Base-by-base conservation (phyloP, 2,329 filamentous ascomycete species). In the Penicillium oxalicum region DNA sequence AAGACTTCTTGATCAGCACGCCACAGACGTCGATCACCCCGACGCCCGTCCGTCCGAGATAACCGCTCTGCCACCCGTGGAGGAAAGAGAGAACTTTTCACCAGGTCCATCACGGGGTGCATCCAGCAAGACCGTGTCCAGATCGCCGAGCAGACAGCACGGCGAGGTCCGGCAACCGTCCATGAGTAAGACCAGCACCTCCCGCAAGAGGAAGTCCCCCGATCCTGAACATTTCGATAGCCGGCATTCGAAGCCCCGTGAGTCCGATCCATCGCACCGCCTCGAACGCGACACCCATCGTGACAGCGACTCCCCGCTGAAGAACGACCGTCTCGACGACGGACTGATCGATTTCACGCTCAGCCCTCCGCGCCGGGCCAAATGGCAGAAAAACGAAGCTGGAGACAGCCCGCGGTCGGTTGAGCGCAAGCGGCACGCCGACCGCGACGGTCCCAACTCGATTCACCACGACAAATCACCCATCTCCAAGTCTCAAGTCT, bases 1-100 rank as follows among this genome's bases (percentile, higher is more conserved):
- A 54, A 60, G 73, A 50, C 60, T 75, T 25, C 61, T 75, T 5
- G 62, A 68, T 47, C 60, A 61, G 8, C 70, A 69, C 40, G 51
- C 49, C 37, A 44, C 59, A 27, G 48, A 53, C 34, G 40, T 48
- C 11, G 43, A 46, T 35, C 49, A 53, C 4, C 49, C 57, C 8
- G 50, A 49, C 13, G 33, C 51, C 32, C 39, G 49, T 6, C 28
- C 37, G 8, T 27, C 24, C n/a, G 45, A 45, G 29, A 5, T 45
- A n/a, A 55, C 57, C 9, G 55, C 55, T n/a, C 45, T 54, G 18
- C 47, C 55, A 11, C 47, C 50, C 5, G 40, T 56, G 49, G 45
- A 54, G 9, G 49, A 38, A 46, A 35, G 53, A 43, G 38, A 46
- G 43, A 49, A 51, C 46, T 24, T 52, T 48, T 46, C 53, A 4